Evolutionary conservation across 2,329 filamentous ascomycete species (phyloP).

Genomic region (Trichoderma atroviride): DNA sequence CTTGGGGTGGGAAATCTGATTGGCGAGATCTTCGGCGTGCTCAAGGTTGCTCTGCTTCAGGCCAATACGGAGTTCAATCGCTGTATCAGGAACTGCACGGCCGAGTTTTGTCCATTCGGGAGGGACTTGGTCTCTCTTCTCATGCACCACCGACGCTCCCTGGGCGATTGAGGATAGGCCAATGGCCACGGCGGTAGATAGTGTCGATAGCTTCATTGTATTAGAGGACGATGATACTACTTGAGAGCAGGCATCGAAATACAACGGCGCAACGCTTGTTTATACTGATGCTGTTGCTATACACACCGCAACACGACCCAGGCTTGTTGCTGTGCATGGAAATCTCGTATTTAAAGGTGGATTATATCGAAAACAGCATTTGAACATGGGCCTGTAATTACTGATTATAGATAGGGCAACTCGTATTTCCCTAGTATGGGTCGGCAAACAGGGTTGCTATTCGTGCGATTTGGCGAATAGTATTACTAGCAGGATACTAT

Average conservation of each 20-base stretch:
- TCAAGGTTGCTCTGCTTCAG: slow-evolving; percentile 30
- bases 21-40: slow-evolving; percentile 30
- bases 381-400: not conserved
- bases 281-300: not conserved
- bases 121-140: slow-evolving; percentile 28
- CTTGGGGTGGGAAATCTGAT: slow-evolving; percentile 39
- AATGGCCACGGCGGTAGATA: not conserved
- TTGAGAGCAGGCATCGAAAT: not conserved
- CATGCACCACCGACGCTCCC: slow-evolving; percentile 26
- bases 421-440: not conserved
- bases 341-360: not conserved
- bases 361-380: not conserved
- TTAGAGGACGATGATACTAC: no score
- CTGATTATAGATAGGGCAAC: not conserved
- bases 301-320: not conserved
- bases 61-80: slow-evolving; percentile 29
- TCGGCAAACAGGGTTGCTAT: not conserved
- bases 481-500: not conserved
- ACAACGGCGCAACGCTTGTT: not conserved
- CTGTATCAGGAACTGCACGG: slow-evolving; percentile 25
- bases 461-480: not conserved
- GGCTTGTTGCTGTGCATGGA: not conserved
- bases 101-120: slow-evolving; percentile 29
- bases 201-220: not conserved
- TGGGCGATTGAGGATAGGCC: not conserved